These are phyloP conservation scores for Saussurea involucrata DNA, from an alignment of 129 eudicot species.

Conservation along the genomic window DNA sequence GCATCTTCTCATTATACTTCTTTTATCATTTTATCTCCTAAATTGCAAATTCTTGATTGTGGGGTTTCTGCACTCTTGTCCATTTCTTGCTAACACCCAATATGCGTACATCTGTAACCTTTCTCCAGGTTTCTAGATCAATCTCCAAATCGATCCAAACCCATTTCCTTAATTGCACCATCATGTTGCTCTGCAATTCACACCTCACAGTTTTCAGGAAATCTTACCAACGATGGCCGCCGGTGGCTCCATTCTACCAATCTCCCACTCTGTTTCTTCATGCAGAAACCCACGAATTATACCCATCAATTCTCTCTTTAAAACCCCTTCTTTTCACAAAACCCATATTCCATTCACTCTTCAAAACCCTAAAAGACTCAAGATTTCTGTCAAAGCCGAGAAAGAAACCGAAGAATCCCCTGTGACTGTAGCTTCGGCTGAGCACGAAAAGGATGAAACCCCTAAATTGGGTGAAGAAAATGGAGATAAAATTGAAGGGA, in stretches of 20 bases:
- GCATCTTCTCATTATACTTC: not conserved
- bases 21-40: not conserved
- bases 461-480: slow-evolving; percentile 19
- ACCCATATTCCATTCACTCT: slow-evolving; percentile 21
- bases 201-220: slow-evolving; percentile 2
- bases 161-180: slow-evolving; percentile 15
- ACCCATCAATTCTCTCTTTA: slow-evolving; percentile 25
- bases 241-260: slow-evolving; percentile 29
- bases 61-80: slow-evolving; percentile 16
- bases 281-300: slow-evolving; percentile 17
- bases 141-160: slow-evolving; percentile 19
- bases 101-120: slow-evolving; percentile 34
- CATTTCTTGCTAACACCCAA: slow-evolving; percentile 6
- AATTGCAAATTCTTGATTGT: not conserved
- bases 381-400: slow-evolving; percentile 47
- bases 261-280: slow-evolving; percentile 33
- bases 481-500: slow-evolving; percentile 26
- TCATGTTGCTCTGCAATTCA: slow-evolving; percentile 2
- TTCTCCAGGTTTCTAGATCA: slow-evolving; percentile 76
- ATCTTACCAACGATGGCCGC: slow-evolving; percentile 54
- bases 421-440: slow-evolving; percentile 39
- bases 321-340: slow-evolving; percentile 26
- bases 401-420: slow-evolving; percentile 42
- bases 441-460: slow-evolving; percentile 25
- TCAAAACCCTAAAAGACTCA: slow-evolving; percentile 33